Percentiles rank a stretch among this genome's conserved stretches.
phyloP scores from a whole-genome alignment of 2,329 filamentous ascomycete genomes.

The Daldinia sp. region DNA sequence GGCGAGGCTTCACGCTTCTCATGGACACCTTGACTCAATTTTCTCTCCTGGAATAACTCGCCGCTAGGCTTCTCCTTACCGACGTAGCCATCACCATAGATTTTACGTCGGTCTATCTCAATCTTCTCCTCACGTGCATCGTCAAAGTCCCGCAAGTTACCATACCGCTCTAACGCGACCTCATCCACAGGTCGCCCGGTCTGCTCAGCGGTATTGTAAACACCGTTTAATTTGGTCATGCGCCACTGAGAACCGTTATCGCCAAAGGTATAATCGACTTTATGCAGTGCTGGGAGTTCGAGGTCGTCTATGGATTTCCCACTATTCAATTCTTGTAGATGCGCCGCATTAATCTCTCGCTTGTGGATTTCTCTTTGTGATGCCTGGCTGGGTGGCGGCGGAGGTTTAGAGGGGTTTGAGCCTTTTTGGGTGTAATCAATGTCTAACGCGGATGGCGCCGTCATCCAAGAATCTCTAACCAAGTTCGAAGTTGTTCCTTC shows the following conservation, averaged over 20 bases:
- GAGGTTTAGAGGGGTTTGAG: slow-evolving; percentile 62
- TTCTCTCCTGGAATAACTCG: slow-evolving; percentile 82
- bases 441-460: slow-evolving; percentile 80
- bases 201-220: slow-evolving; percentile 82
- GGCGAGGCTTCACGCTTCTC: slow-evolving; percentile 46
- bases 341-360: slow-evolving; percentile 77
- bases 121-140: slow-evolving; percentile 90
- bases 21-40: slow-evolving; percentile 61
- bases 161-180: slow-evolving; percentile 82
- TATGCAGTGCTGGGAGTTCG: slow-evolving; percentile 62
- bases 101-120: slow-evolving; percentile 83
- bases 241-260: slow-evolving; percentile 92
- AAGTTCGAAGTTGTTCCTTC: slow-evolving; percentile 51
- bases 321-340: slow-evolving; percentile 68
- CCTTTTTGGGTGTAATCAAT: slow-evolving; percentile 81
- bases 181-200: slow-evolving; percentile 78
- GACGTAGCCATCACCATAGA: slow-evolving; percentile 85
- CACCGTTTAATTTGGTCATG: slow-evolving; percentile 91
- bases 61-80: slow-evolving; percentile 88
- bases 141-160: slow-evolving; percentile 84
- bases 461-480: slow-evolving; percentile 93
- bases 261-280: slow-evolving; percentile 85
- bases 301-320: slow-evolving; percentile 63
- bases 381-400: slow-evolving; percentile 61
- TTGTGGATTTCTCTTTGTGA: slow-evolving; percentile 77